phyloP scores from a whole-genome alignment of 805 yeast genomes.

The Candida saitoana region DNA sequence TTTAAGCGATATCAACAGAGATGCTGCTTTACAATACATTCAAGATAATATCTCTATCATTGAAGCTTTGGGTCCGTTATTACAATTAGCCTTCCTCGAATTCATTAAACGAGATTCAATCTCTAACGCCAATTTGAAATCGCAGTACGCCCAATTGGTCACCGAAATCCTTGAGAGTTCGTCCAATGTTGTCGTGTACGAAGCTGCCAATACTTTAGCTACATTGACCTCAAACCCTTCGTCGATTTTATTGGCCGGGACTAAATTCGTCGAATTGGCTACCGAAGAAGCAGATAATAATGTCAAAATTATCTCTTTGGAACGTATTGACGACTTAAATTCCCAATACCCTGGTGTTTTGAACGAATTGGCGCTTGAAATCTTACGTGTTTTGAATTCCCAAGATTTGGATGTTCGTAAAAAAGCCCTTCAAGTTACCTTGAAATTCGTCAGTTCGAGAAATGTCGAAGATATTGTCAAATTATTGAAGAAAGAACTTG shows the following conservation, averaged over 20 bases:
- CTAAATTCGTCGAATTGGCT: conserved; percentile 82
- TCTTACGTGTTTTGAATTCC: conserved; percentile 77
- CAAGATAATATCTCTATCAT: conserved; percentile 63
- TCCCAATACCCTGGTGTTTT: conserved; percentile 73
- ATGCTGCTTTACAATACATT: conserved; percentile 75
- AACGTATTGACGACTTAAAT: conserved; percentile 75
- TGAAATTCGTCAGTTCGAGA: conserved; percentile 75
- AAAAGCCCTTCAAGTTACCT: conserved; percentile 81
- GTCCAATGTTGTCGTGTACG: conserved; percentile 75
- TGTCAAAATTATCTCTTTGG: conserved; percentile 87
- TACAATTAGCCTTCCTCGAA: conserved; percentile 87
- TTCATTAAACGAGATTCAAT: conserved; percentile 82
- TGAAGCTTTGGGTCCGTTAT: conserved; percentile 68
- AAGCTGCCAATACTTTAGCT: conserved; percentile 81
- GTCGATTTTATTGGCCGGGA: conserved; percentile 73
- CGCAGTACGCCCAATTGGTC: conserved; percentile 68
- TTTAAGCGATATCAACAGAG: conserved; percentile 76
- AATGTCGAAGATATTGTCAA: conserved; percentile 93
- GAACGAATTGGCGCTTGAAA: conserved; percentile 79
- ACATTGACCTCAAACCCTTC: conserved; percentile 59
- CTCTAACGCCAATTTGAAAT: conserved; percentile 57
- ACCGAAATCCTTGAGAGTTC: conserved; percentile 69
- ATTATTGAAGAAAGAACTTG: conserved; percentile 85
- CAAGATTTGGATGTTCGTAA: conserved; percentile 89
- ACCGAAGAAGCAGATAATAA: conserved; percentile 92